Conservation (phyloP, 192 early-diverging fungal genomes). For the Coemansia sp. region DNA sequence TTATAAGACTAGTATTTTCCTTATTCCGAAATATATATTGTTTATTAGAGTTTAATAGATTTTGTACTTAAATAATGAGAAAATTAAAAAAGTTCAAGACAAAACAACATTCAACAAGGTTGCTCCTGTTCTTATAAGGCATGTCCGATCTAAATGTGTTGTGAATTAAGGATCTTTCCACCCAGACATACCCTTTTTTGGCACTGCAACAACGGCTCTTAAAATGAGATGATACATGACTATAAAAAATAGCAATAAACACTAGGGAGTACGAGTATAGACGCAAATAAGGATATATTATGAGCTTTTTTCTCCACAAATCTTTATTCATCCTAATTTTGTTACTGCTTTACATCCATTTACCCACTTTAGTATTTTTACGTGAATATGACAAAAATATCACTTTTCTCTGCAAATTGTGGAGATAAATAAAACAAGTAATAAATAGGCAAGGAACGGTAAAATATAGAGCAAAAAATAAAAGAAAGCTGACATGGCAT, state of each 20-base stretch:
- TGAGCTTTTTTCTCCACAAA: no score
- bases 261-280: no score
- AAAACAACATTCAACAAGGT: no score
- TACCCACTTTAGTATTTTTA: neutral
- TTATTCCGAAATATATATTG: neutral
- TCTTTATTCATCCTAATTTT: neutral
- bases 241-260: neutral
- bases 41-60: no score
- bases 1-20: neutral
- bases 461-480: neutral
- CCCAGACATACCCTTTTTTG: neutral
- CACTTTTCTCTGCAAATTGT: neutral
- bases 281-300: no score
- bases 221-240: constrained; percentile 3
- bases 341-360: neutral
- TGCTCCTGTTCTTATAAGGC: neutral
- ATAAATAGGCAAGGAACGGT: no score
- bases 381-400: neutral
- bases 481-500: neutral
- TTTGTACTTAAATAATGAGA: no score
- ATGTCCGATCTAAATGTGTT: neutral
- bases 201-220: neutral
- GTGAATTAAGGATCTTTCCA: no score
- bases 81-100: neutral
- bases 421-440: neutral